Conservation (phyloP, 2,329 filamentous ascomycete genomes). For the Catunica adiposa region DNA sequence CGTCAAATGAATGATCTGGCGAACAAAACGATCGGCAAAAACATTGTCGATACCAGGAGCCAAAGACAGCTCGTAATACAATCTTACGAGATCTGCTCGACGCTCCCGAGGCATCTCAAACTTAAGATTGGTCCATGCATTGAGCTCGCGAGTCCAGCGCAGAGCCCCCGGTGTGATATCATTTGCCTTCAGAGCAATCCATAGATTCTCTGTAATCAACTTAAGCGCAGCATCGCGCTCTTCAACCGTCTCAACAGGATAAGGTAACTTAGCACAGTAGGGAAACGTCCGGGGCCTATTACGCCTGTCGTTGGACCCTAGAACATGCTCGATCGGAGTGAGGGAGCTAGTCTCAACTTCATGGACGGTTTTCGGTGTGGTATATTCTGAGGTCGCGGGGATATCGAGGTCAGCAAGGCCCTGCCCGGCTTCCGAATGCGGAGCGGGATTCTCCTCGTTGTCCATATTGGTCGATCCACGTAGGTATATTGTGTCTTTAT, state of each 20-base stretch:
- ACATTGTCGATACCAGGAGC: conserved; percentile 73
- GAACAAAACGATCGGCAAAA: conserved; percentile 77
- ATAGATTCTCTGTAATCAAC: conserved; percentile 84
- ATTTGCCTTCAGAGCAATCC: conserved; percentile 77
- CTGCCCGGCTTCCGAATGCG: not conserved
- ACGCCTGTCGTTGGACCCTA: conserved; percentile 22
- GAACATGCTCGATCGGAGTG: not conserved
- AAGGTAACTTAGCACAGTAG: conserved; percentile 82
- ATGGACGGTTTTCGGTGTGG: not conserved
- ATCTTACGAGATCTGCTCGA: conserved; percentile 64
- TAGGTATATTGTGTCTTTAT: no score
- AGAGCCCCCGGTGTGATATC: conserved; percentile 88
- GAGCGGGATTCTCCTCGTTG: not conserved
- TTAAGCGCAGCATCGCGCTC: conserved; percentile 64
- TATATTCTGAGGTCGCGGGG: not conserved
- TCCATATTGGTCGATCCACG: not conserved
- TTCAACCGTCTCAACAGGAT: conserved; percentile 63
- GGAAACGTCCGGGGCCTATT: conserved; percentile 83
- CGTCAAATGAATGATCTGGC: conserved; percentile 92
- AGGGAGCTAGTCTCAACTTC: not conserved
- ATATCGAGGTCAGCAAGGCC: not conserved
- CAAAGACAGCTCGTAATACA: conserved; percentile 88
- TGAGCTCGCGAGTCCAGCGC: conserved; percentile 93
- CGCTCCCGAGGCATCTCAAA: conserved; percentile 84
- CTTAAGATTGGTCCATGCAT: conserved; percentile 90